These are phyloP conservation scores for Aspergillus fructus DNA, from an alignment of 2,329 filamentous ascomycete genomes.

Conservation along the genomic window DNA sequence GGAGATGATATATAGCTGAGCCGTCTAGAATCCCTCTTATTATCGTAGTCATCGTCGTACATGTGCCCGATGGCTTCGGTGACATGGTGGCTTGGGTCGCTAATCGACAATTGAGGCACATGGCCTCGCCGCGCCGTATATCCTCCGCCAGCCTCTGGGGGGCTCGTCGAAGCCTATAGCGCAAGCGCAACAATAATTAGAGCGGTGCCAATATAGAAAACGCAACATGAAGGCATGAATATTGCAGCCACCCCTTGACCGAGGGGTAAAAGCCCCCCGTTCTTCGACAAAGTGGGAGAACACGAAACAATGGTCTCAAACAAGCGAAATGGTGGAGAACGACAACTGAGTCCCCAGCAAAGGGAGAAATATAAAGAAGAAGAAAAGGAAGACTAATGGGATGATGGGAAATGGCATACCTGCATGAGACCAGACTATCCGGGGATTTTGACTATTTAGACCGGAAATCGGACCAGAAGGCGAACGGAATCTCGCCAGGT, in stretches of 20 bases:
- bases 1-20: slow-evolving; percentile 69
- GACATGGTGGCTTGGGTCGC: slow-evolving; percentile 89
- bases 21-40: slow-evolving; percentile 61
- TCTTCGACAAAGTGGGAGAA: not conserved
- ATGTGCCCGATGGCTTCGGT: slow-evolving; percentile 90
- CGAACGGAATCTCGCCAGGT: slow-evolving; percentile 23
- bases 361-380: not conserved
- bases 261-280: not conserved
- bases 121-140: slow-evolving; percentile 58
- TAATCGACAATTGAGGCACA: slow-evolving; percentile 66
- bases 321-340: not conserved
- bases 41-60: slow-evolving; percentile 73
- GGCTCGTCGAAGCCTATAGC: slow-evolving; percentile 41
- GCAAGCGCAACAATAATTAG: slow-evolving; percentile 12
- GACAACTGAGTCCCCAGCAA: not conserved
- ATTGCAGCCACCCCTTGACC: slow-evolving; percentile 2
- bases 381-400: slow-evolving; percentile 6
- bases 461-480: slow-evolving; percentile 29
- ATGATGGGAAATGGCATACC: slow-evolving; percentile 28
- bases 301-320: not conserved
- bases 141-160: slow-evolving; percentile 42
- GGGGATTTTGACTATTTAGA: slow-evolving; percentile 21
- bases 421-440: slow-evolving; percentile 38
- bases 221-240: not conserved
- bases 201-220: not conserved